These are phyloP conservation scores for Candida sanyaensis DNA, from an alignment of 1,139 yeast genomes.

Conservation along the genomic window DNA sequence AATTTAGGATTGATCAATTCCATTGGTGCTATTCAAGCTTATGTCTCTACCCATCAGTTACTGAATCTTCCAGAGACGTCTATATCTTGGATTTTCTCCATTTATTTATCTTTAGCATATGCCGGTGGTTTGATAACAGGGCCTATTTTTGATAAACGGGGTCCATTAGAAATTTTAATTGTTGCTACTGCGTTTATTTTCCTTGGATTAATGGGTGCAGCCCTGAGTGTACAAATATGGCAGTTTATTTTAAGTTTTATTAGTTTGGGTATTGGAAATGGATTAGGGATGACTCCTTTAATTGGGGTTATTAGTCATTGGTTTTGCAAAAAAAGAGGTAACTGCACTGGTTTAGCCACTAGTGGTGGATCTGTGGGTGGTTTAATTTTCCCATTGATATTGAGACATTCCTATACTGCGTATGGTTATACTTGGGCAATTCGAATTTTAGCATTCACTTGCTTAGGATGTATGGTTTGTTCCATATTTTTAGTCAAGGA, in stretches of 20 bases:
- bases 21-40: slow-evolving; percentile 67
- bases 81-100: slow-evolving; percentile 68
- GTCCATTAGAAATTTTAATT: slow-evolving; percentile 44
- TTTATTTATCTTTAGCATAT: slow-evolving; percentile 59
- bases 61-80: slow-evolving; percentile 41
- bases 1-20: slow-evolving; percentile 64
- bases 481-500: slow-evolving; percentile 50
- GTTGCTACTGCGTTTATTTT: slow-evolving; percentile 46
- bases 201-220: slow-evolving; percentile 53
- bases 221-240: slow-evolving; percentile 47
- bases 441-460: slow-evolving; percentile 53
- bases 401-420: slow-evolving; percentile 50
- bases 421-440: slow-evolving; percentile 67
- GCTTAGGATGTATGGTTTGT: slow-evolving; percentile 39
- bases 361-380: slow-evolving; percentile 71
- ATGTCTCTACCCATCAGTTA: slow-evolving; percentile 56
- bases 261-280: slow-evolving; percentile 56
- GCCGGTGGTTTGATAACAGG: slow-evolving; percentile 54
- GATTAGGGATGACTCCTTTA: slow-evolving; percentile 57
- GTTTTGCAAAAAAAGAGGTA: slow-evolving; percentile 54
- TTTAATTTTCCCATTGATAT: slow-evolving; percentile 57
- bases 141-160: slow-evolving; percentile 49
- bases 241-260: slow-evolving; percentile 59
- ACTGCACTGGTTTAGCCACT: slow-evolving; percentile 58
- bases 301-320: slow-evolving; percentile 62